A percentile compares a stretch with the other conserved stretches of the same genome.
These are phyloP conservation scores for Russula foetens DNA, from an alignment of 768 basidiomycete species.

Conservation along the genomic window DNA sequence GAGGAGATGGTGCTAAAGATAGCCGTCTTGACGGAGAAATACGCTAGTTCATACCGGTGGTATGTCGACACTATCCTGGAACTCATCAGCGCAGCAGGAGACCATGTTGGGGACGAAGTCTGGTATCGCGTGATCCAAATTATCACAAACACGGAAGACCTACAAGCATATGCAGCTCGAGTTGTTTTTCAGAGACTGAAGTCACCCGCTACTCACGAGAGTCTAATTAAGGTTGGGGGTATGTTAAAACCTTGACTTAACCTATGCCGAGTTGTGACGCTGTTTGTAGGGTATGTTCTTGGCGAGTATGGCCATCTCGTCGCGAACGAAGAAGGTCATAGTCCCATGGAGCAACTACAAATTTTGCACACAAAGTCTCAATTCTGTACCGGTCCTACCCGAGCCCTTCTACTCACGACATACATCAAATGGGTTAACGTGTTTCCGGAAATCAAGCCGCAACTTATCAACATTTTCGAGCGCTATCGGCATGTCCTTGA, in stretches of 20 bases:
- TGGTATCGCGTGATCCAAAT: slow-evolving; percentile 99
- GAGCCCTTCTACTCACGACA: slow-evolving; percentile 88
- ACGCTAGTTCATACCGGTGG: slow-evolving; percentile 96
- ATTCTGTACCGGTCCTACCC: slow-evolving; percentile 85
- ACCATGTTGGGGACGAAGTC: slow-evolving; percentile 98
- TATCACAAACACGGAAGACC: slow-evolving; percentile 95
- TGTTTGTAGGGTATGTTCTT: slow-evolving; percentile 72
- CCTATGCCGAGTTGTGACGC: neutral
- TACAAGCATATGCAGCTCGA: slow-evolving; percentile 92
- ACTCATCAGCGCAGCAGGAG: slow-evolving; percentile 93
- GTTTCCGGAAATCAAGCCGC: slow-evolving; percentile 95
- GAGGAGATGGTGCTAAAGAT: slow-evolving; percentile 99
- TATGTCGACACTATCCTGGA: slow-evolving; percentile 97
- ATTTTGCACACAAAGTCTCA: slow-evolving; percentile 91
- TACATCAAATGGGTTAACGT: slow-evolving; percentile 99
- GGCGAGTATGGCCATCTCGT: slow-evolving; percentile 98
- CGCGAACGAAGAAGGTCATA: slow-evolving; percentile 90
- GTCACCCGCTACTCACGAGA: slow-evolving; percentile 81
- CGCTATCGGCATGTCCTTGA: slow-evolving; percentile 97
- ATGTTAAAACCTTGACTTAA: slow-evolving; percentile 22
- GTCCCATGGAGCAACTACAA: slow-evolving; percentile 91
- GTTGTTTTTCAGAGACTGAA: slow-evolving; percentile 87
- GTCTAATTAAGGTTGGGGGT: slow-evolving; percentile 95
- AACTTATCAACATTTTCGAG: slow-evolving; percentile 90
- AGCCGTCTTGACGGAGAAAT: slow-evolving; percentile 97